These are phyloP conservation scores for Botrytis porri DNA, from an alignment of 2,329 filamentous ascomycete species.

Conservation along the genomic window DNA sequence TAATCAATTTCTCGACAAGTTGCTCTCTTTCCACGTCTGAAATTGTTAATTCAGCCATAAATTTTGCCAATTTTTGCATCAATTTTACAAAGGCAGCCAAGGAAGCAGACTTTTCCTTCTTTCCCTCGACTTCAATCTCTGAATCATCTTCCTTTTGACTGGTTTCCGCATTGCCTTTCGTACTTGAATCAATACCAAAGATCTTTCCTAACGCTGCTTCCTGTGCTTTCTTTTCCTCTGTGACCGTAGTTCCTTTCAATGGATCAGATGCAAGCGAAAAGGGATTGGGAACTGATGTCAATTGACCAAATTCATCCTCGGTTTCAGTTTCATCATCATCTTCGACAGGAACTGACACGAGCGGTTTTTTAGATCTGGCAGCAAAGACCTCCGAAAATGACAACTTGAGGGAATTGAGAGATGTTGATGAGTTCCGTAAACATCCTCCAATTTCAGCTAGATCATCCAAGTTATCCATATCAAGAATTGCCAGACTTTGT, in stretches of 20 bases:
- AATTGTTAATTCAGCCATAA: background rate
- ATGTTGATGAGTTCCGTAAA: conserved; percentile 52
- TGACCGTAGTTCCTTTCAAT: conserved; percentile 47
- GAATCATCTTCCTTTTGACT: background rate
- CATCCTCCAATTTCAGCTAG: conserved; percentile 55
- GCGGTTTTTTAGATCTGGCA: conserved; percentile 45
- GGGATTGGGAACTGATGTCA: conserved; percentile 36
- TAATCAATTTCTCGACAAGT: background rate
- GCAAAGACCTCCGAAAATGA: conserved; percentile 57
- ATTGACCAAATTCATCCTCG: conserved; percentile 54
- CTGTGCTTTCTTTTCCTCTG: conserved; percentile 54
- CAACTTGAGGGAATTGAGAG: conserved; percentile 53
- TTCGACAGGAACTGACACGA: conserved; percentile 40
- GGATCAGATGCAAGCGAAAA: conserved; percentile 42
- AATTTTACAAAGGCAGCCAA: background rate
- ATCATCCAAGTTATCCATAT: conserved; percentile 58
- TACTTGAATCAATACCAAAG: conserved; percentile 47
- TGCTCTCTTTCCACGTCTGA: background rate
- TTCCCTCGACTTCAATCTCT: background rate
- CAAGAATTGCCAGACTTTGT: conserved; percentile 52
- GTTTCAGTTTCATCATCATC: conserved; percentile 53
- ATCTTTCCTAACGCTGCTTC: conserved; percentile 53
- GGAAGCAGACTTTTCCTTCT: conserved; percentile 20
- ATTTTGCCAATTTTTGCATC: background rate
- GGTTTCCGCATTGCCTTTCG: background rate